Base-by-base conservation (phyloP, 1,284 basidiomycete species). In the Naganishia albida region DNA sequence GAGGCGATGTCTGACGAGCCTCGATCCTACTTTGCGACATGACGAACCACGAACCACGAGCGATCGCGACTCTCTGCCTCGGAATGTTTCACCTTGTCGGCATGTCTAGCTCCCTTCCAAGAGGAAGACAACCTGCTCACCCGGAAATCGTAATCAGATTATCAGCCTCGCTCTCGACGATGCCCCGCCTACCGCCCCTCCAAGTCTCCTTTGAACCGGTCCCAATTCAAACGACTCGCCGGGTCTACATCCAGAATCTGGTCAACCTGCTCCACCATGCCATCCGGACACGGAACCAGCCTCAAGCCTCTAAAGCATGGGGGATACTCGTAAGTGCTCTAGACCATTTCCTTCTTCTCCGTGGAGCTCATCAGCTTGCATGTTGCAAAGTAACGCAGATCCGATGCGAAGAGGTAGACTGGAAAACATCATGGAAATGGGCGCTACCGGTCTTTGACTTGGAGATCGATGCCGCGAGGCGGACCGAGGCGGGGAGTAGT, bases 341-440 rank as follows among this genome's bases (percentile, higher is more conserved):
- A 1, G 3, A 13, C 8, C 13, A 23, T 42, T 16, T 1, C 42
- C 18, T 42, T n/a, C n/a, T n/a, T n/a, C n/a, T n/a, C n/a, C 18
- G 7, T 26, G 15, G 18, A 20, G 12, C 42, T 23, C n/a, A 53
- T 53, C 18, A 18, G 26, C 39, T 63, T 20, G 8, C 25, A 30
- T 34, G 25, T 10, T 49, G n/a, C 30, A n/a, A 40, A 49, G 42
- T 49, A 26, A 55, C 46, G 10, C 63, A 79, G 78, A 72, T 79
- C n/a, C 83, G 87, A 69, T 93, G 91, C 75, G 87, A 87, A 71
- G 91, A 93, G 79, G 81, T 92, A 10, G 80, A 88, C 70, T 91
- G 89, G 89, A 85, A 81, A 73, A 75, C 82, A 15, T 82, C 89
- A 74, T 94, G 91, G 91, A 82, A 81, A 54, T 87, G 85, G 63